Evolutionary conservation across 106 monocot genomes (phyloP).

Genomic region (Xerophyta viscosa): DNA sequence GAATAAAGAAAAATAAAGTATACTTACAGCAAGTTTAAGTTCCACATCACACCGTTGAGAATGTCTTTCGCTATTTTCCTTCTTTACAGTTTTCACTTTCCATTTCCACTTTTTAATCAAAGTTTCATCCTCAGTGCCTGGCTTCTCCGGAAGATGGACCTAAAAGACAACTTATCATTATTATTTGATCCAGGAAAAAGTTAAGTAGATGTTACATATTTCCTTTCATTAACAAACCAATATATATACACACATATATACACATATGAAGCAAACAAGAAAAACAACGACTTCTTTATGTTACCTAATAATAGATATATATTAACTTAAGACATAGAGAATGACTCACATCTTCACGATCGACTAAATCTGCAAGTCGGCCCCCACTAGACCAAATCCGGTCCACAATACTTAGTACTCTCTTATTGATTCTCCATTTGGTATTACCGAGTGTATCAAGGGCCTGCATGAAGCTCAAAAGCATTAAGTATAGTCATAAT

Average conservation of each 20-base stretch:
- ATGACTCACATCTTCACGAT: slow-evolving; percentile 80
- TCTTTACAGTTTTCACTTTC: slow-evolving; percentile 56
- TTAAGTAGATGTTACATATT: not conserved
- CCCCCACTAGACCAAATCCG: slow-evolving; percentile 99
- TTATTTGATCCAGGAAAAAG: no score
- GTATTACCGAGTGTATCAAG: slow-evolving; percentile 79
- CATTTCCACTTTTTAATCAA: slow-evolving; percentile 74
- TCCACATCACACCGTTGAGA: slow-evolving; percentile 93
- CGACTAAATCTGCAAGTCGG: slow-evolving; percentile 81
- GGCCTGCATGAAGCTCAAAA: no score
- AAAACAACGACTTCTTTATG: not conserved
- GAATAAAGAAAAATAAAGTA: not conserved
- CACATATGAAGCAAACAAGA: not conserved
- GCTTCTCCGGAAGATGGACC: slow-evolving; percentile 85
- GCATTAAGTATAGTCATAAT: no score
- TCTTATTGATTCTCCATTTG: slow-evolving; percentile 92
- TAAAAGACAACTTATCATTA: slow-evolving; percentile 11
- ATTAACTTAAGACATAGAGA: not conserved
- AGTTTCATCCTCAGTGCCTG: slow-evolving; percentile 71
- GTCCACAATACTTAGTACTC: slow-evolving; percentile 82
- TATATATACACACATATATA: not conserved
- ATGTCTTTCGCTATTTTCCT: slow-evolving; percentile 88
- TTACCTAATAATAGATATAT: no score
- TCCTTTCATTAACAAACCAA: not conserved
- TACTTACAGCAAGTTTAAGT: slow-evolving; percentile 90